These are phyloP conservation scores for Aspergillus amoenus DNA, from an alignment of 2,329 filamentous ascomycete species.

Conservation along the genomic window DNA sequence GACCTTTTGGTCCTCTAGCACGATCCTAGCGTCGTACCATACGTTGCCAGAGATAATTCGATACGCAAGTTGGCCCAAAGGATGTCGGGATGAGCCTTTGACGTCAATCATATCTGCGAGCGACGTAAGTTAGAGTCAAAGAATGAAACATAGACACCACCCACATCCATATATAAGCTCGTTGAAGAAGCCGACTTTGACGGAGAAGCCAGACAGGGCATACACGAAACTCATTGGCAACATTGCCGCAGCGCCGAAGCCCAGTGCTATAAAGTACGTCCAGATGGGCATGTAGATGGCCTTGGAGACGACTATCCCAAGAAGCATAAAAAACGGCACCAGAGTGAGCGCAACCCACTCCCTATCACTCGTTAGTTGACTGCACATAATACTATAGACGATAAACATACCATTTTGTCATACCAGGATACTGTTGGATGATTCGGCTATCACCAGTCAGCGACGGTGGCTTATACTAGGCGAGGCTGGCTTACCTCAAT, in stretches of 20 bases:
- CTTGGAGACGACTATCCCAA: conserved; percentile 46
- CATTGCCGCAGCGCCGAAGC: conserved; percentile 56
- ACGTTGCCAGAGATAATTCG: conserved; percentile 61
- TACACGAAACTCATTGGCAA: conserved; percentile 61
- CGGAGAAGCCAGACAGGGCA: conserved; percentile 56
- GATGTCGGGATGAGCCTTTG: conserved; percentile 53
- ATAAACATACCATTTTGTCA: background rate
- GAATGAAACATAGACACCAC: background rate
- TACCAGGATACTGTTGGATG: conserved; percentile 54
- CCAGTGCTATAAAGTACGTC: conserved; percentile 59
- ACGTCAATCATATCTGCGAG: conserved; percentile 51
- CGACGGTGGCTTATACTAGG: too few species aligned
- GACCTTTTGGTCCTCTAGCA: conserved; percentile 60
- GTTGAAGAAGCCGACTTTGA: conserved; percentile 59
- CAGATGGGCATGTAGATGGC: conserved; percentile 60
- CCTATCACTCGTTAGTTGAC: background rate
- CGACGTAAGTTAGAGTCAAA: background rate
- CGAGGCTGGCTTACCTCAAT: background rate
- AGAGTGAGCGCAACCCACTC: conserved; percentile 42
- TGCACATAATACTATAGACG: too few species aligned
- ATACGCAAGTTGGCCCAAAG: conserved; percentile 58
- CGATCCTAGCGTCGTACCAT: conserved; percentile 59
- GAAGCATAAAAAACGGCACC: conserved; percentile 46
- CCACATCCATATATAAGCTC: conserved; percentile 56
- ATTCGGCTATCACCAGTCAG: conserved; percentile 28